Evolutionary conservation across 176 grass and related monocot genomes (phyloP).

Genomic region (Oryza nivara): DNA sequence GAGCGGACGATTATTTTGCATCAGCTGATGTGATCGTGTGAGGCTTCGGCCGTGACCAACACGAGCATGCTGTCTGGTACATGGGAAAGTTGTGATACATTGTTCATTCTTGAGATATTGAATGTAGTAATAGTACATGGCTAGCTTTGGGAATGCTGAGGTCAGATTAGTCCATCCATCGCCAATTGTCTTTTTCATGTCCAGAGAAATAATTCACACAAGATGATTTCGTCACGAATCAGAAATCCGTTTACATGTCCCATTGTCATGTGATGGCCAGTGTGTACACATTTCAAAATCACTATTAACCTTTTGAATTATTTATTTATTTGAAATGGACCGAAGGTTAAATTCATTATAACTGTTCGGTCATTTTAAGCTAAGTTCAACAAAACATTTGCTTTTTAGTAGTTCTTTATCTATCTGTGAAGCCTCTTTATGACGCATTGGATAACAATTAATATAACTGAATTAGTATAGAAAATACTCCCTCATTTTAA

Average conservation of each 20-base stretch:
- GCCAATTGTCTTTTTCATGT: neutral
- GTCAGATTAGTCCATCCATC: neutral
- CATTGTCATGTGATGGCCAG: neutral
- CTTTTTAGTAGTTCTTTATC: neutral
- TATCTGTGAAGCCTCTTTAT: neutral
- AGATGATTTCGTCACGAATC: constrained; percentile 18
- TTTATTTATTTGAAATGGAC: too few species aligned
- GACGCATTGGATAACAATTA: too few species aligned
- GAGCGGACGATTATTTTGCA: constrained; percentile 3
- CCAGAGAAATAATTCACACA: neutral
- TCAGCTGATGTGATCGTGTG: constrained; percentile 44
- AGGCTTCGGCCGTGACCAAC: neutral
- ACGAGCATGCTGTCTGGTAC: neutral
- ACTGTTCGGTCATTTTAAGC: too few species aligned
- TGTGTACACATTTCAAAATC: constrained; percentile 1
- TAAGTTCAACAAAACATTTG: too few species aligned
- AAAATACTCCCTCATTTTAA: too few species aligned
- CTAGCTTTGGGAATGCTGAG: neutral
- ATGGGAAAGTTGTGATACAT: neutral
- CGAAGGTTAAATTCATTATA: too few species aligned
- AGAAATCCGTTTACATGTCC: neutral
- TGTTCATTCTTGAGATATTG: neutral
- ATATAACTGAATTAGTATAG: too few species aligned
- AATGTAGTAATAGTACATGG: neutral
- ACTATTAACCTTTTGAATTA: neutral